Conservation (phyloP, 345 rosid genomes). For the Linum trigynum region DNA sequence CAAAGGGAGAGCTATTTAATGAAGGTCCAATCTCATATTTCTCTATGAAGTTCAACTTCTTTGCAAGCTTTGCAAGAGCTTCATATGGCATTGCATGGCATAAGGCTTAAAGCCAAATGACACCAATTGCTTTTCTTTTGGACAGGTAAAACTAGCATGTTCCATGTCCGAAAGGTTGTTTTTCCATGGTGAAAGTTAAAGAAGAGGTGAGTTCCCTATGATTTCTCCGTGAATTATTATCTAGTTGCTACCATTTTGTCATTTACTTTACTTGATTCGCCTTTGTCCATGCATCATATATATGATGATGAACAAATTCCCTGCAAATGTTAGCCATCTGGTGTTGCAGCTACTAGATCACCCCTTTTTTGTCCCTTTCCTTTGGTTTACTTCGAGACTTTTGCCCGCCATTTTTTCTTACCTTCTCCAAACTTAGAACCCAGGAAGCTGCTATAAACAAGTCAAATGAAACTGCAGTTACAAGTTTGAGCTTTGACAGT, state of each 20-base stretch:
- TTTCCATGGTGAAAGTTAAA: conserved; percentile 20
- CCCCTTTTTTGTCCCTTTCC: no score
- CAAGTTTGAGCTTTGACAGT: no score
- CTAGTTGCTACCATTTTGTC: not conserved
- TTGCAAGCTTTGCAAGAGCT: conserved; percentile 2
- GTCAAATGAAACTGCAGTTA: no score
- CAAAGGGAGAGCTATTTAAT: no score
- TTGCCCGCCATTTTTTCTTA: no score
- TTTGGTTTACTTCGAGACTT: no score
- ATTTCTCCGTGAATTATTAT: not conserved
- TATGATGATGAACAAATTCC: not conserved
- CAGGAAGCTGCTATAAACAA: no score
- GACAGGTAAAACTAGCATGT: conserved; percentile 19
- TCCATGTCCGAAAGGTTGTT: conserved; percentile 17
- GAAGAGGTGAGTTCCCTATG: conserved; percentile 17
- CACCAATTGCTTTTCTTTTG: not conserved
- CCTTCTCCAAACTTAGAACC: no score
- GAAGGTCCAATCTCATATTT: no score
- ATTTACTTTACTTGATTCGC: not conserved
- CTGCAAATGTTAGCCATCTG: no score
- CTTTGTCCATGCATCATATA: not conserved
- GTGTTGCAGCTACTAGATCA: no score
- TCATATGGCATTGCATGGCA: conserved; percentile 8
- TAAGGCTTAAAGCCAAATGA: not conserved
- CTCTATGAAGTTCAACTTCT: not conserved